Evolutionary conservation across 2,329 filamentous ascomycete species (phyloP).

Genomic region (Penicillium sp.): DNA sequence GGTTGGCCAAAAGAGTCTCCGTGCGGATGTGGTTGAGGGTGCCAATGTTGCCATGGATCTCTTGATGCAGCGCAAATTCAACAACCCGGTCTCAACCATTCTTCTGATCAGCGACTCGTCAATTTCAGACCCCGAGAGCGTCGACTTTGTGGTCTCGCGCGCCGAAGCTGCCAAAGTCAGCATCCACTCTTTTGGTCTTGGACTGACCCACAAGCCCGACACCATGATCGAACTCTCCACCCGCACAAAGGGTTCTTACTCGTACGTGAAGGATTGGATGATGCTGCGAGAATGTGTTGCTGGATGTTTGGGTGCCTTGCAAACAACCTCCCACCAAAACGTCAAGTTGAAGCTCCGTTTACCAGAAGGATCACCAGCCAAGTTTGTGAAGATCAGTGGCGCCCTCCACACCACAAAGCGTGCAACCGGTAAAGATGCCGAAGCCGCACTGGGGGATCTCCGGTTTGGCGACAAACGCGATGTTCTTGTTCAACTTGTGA

Average conservation of each 20-base stretch:
- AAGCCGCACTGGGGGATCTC: slow-evolving; percentile 86
- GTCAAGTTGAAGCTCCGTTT: slow-evolving; percentile 92
- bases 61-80: slow-evolving; percentile 94
- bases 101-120: slow-evolving; percentile 97
- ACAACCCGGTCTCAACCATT: slow-evolving; percentile 92
- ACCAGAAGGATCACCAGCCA: slow-evolving; percentile 93
- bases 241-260: slow-evolving; percentile 93
- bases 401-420: slow-evolving; percentile 95
- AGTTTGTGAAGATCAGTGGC: slow-evolving; percentile 97
- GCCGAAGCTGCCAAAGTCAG: slow-evolving; percentile 97
- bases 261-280: slow-evolving; percentile 99
- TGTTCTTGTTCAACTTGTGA: slow-evolving; percentile 89
- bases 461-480: slow-evolving; percentile 95
- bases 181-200: slow-evolving; percentile 94
- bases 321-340: slow-evolving; percentile 96
- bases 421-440: slow-evolving; percentile 88
- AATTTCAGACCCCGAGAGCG: slow-evolving; percentile 88
- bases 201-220: slow-evolving; percentile 95
- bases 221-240: slow-evolving; percentile 98
- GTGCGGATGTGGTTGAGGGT: slow-evolving; percentile 94
- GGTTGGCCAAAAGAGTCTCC: slow-evolving; percentile 92
- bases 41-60: slow-evolving; percentile 98
- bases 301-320: slow-evolving; percentile 85
- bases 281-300: slow-evolving; percentile 96
- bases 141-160: slow-evolving; percentile 94